These are phyloP conservation scores for Fusarium sp. DNA, from an alignment of 2,329 filamentous ascomycete species.

Conservation along the genomic window DNA sequence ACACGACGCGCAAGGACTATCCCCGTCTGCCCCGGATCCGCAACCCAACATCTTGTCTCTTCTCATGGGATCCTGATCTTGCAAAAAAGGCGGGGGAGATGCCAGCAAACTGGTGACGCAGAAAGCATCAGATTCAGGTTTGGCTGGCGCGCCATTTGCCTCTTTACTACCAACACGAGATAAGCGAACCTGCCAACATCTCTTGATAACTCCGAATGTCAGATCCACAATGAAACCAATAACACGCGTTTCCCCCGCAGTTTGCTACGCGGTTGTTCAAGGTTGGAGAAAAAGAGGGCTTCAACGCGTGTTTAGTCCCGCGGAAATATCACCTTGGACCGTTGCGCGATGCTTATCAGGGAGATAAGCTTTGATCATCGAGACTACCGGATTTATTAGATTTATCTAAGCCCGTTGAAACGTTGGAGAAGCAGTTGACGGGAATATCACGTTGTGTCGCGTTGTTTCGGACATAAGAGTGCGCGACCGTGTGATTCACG, in stretches of 20 bases:
- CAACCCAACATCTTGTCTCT: neutral
- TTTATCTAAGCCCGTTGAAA: neutral
- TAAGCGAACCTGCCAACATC: neutral
- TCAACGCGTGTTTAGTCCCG: neutral
- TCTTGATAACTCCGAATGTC: neutral
- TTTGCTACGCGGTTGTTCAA: neutral
- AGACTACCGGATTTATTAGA: neutral
- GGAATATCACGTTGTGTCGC: neutral
- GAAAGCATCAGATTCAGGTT: constrained; percentile 8
- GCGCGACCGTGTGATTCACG: neutral
- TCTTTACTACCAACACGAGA: neutral
- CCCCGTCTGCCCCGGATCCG: constrained; percentile 5
- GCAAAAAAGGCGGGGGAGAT: neutral
- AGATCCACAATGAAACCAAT: neutral
- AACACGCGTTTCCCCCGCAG: neutral
- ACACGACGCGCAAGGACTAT: neutral
- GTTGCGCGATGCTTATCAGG: neutral
- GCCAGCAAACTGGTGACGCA: neutral
- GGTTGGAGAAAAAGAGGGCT: neutral
- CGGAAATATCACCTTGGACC: neutral
- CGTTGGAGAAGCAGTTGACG: neutral
- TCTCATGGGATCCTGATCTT: neutral
- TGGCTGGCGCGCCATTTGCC: neutral
- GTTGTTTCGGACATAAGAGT: neutral
- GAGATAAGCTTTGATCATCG: neutral